phyloP scores from a whole-genome alignment of 148 eudicot species.

The Cornus controversa region DNA sequence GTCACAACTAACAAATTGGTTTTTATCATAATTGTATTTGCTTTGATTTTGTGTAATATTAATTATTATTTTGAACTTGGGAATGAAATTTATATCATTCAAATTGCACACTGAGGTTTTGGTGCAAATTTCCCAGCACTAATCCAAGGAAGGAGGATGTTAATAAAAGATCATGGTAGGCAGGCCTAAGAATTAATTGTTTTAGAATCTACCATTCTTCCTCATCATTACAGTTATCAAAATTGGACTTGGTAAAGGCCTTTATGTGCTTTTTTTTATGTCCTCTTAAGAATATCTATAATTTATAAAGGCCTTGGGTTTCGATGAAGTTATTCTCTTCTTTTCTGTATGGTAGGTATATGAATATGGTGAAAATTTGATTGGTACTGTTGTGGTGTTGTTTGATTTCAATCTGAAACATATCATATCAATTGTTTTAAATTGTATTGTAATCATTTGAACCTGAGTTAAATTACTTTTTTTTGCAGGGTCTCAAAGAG shows the following conservation, averaged over 20 bases:
- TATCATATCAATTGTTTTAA: not conserved
- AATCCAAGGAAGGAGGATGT: too few relatives aligned
- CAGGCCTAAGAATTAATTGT: not conserved
- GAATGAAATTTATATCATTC: too few relatives aligned
- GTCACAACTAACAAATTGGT: not conserved
- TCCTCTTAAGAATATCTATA: not conserved
- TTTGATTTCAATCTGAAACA: not conserved
- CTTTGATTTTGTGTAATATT: too few relatives aligned
- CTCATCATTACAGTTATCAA: not conserved
- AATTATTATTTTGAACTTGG: too few relatives aligned
- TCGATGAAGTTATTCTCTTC: not conserved
- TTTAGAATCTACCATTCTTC: not conserved
- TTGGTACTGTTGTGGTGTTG: too few relatives aligned
- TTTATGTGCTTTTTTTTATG: not conserved
- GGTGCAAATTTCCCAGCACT: too few relatives aligned
- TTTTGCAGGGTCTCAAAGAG: conserved; percentile 49
- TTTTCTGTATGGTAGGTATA: too few relatives aligned
- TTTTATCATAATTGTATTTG: not conserved
- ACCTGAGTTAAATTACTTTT: conserved; percentile 1
- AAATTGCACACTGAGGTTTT: too few relatives aligned
- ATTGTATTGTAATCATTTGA: too few relatives aligned
- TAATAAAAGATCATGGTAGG: not conserved
- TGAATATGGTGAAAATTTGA: too few relatives aligned
- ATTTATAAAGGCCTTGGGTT: not conserved
- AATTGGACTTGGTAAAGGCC: not conserved